Conservation (phyloP, 345 rosid genomes). For the Hypericum perforatum region DNA sequence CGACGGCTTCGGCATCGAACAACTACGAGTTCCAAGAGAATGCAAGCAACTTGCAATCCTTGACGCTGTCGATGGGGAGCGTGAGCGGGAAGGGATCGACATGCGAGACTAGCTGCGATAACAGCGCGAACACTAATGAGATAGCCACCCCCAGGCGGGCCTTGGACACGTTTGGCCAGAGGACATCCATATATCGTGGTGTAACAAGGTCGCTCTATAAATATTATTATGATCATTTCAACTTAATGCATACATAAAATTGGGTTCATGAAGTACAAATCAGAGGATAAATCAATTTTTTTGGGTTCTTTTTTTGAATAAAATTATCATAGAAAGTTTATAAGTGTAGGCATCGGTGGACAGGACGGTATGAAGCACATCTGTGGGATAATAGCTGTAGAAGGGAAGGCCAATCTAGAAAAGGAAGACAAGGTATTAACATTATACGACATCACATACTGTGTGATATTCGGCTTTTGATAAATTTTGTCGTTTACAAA, state of each 20-base stretch:
- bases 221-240: not conserved
- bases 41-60: constrained; percentile 59
- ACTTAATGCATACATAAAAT: no score
- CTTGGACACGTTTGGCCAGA: constrained; percentile 85
- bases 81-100: constrained; percentile 54
- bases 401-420: constrained; percentile 97
- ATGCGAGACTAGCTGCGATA: constrained; percentile 57
- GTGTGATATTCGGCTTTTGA: not conserved
- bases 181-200: constrained; percentile 96
- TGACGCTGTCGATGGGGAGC: constrained; percentile 88
- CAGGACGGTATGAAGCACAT: constrained; percentile 99
- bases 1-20: constrained; percentile 19
- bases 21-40: constrained; percentile 62
- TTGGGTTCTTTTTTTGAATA: not conserved
- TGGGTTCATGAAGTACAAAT: no score
- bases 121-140: constrained; percentile 28
- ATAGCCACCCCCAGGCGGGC: constrained; percentile 72
- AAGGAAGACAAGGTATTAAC: constrained; percentile 85
- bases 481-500: constrained; percentile 2
- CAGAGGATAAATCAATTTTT: not conserved
- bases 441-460: not conserved
- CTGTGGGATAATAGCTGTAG: constrained; percentile 99
- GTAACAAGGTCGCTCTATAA: constrained; percentile 66
- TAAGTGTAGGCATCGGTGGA: constrained; percentile 83
- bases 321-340: not conserved